Conservation (phyloP, 768 basidiomycete species). For the Kockovaella imperatae region DNA sequence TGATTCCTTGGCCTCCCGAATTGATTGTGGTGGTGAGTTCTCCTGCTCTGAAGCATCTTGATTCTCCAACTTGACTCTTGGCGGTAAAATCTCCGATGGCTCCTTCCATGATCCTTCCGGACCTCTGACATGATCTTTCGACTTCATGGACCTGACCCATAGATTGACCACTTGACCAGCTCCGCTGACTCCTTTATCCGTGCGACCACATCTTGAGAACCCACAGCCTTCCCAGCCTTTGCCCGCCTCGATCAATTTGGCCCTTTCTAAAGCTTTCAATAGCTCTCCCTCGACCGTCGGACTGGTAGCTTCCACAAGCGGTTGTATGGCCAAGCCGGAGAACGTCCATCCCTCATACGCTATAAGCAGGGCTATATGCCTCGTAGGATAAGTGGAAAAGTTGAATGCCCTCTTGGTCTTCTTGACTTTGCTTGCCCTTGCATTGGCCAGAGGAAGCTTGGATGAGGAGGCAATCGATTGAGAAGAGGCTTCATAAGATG, state of each 20-base stretch:
- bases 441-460: background rate
- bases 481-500: conserved; percentile 51
- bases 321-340: conserved; percentile 77
- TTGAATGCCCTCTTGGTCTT: conserved; percentile 50
- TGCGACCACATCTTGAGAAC: conserved; percentile 86
- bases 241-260: conserved; percentile 65
- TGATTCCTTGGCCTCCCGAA: too few relatives aligned
- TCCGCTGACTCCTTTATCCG: conserved; percentile 89
- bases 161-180: conserved; percentile 88
- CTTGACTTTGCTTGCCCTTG: background rate
- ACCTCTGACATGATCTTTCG: conserved; percentile 26
- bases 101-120: conserved; percentile 11
- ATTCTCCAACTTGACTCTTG: too few relatives aligned
- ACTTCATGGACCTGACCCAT: conserved; percentile 67
- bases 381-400: conserved; percentile 61
- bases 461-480: conserved; percentile 1
- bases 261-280: conserved; percentile 67
- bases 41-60: too few relatives aligned
- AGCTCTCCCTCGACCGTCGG: conserved; percentile 88
- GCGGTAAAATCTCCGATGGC: conserved; percentile 3
- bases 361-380: conserved; percentile 90
- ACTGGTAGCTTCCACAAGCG: conserved; percentile 38
- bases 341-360: conserved; percentile 90
- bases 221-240: conserved; percentile 75
- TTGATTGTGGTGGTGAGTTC: background rate